A percentile compares a stretch with the other conserved stretches of the same genome.
Evolutionary conservation across 208 protist species (phyloP).

Genomic region (Wallacemonas sp.): DNA sequence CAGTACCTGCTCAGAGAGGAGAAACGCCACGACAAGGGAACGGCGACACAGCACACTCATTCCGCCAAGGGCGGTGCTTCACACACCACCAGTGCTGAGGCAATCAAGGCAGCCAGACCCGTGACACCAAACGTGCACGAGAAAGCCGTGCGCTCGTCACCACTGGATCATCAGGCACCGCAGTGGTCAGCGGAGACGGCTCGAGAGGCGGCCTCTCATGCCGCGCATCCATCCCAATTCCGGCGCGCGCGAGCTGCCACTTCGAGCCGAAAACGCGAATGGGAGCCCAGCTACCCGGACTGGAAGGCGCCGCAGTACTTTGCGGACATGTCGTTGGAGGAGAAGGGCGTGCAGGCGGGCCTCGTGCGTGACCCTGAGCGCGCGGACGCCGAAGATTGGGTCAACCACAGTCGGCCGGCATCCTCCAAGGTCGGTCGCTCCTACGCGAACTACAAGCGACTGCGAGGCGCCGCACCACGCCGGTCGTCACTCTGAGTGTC

Average conservation of each 20-base stretch:
- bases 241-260: not conserved
- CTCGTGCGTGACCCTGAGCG: constrained; percentile 26
- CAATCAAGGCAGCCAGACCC: constrained; percentile 16
- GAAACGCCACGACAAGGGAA: constrained; percentile 23
- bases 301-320: constrained; percentile 50
- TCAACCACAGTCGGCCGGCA: not conserved
- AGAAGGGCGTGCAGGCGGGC: constrained; percentile 53
- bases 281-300: constrained; percentile 65
- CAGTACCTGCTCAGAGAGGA: constrained; percentile 75
- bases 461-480: constrained; percentile 16
- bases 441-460: constrained; percentile 71
- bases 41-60: not conserved
- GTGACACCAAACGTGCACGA: constrained; percentile 13
- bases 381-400: constrained; percentile 4
- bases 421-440: constrained; percentile 75
- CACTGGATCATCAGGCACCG: constrained; percentile 11
- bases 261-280: constrained; percentile 51
- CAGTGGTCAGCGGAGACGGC: not conserved
- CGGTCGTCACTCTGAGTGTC: not conserved
- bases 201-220: not conserved
- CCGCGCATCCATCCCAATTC: not conserved
- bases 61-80: not conserved
- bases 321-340: constrained; percentile 71
- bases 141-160: constrained; percentile 25
- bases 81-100: not conserved